phyloP scores from a whole-genome alignment of 2,329 filamentous ascomycete genomes.

The Penicillium nordicum region DNA sequence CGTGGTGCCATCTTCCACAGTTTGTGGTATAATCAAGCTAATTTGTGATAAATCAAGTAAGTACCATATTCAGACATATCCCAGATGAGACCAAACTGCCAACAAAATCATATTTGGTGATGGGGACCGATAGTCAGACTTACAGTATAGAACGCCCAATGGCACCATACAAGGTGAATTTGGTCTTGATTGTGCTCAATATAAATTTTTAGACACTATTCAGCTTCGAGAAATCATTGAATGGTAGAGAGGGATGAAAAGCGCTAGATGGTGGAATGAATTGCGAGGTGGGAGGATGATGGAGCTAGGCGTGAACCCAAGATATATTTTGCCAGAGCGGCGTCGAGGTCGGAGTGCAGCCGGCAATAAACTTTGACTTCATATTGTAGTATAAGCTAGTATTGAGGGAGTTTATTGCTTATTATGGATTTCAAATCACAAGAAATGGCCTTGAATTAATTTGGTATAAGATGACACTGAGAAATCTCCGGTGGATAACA shows the following conservation, averaged over 20 bases:
- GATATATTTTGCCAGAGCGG: conserved; percentile 5
- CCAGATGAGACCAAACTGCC: background rate
- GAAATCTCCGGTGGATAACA: too few relatives aligned
- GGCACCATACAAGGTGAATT: background rate
- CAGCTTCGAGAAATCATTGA: background rate
- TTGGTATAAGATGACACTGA: background rate
- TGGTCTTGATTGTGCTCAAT: background rate
- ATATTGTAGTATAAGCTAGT: background rate
- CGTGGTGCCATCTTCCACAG: background rate
- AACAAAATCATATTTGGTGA: background rate
- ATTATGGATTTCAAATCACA: too few relatives aligned
- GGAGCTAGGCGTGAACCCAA: background rate
- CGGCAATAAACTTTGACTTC: background rate
- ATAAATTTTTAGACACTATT: background rate
- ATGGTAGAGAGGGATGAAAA: background rate
- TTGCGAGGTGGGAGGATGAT: background rate
- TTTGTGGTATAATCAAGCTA: background rate
- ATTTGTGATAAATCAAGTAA: background rate
- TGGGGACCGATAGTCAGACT: background rate
- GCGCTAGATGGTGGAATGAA: background rate
- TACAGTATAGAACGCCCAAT: background rate
- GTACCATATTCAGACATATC: background rate
- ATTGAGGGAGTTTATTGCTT: background rate
- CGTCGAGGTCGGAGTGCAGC: background rate
- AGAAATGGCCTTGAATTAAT: background rate